A percentile compares a stretch with the other conserved stretches of the same genome.
Conservation (phyloP, 768 basidiomycete species). For the Leucogyrophana mollusca region DNA sequence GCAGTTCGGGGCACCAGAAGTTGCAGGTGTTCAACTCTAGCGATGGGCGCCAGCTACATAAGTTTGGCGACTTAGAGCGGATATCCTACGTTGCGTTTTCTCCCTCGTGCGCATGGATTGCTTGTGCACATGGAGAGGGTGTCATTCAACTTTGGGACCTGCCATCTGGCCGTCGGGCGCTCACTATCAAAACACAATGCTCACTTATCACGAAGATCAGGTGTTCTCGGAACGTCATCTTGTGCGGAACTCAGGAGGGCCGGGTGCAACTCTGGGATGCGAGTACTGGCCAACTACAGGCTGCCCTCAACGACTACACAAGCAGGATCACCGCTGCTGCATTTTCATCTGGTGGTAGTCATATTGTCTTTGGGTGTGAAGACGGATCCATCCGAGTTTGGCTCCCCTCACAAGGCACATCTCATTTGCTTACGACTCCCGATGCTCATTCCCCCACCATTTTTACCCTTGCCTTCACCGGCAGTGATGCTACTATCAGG, state of each 20-base stretch:
- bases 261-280: slow-evolving; percentile 20
- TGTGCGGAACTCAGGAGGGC: slow-evolving; percentile 15
- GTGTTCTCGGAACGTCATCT: slow-evolving; percentile 17
- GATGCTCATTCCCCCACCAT: slow-evolving; percentile 4
- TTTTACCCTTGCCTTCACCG: slow-evolving; percentile 3
- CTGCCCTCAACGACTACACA: slow-evolving; percentile 1
- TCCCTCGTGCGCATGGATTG: slow-evolving; percentile 8
- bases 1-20: no score
- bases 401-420: slow-evolving; percentile 12
- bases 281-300: slow-evolving; percentile 9
- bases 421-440: slow-evolving; percentile 5
- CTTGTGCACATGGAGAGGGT: slow-evolving; percentile 15
- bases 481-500: no score
- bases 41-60: no score
- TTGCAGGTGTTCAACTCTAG: no score
- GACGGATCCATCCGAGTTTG: slow-evolving; percentile 21
- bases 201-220: background rate
- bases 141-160: slow-evolving; percentile 16
- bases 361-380: slow-evolving; percentile 16
- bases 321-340: slow-evolving; percentile 17
- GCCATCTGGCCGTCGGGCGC: slow-evolving; percentile 9
- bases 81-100: slow-evolving; percentile 14
- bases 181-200: background rate
- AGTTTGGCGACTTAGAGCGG: no score
- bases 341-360: slow-evolving; percentile 1